A percentile compares a stretch with the other conserved stretches of the same genome.
phyloP scores from a whole-genome alignment of 176 grass and related monocot species.

The maize (Zea mays) region Zm-B73-REFERENCE-NAM-5.0 NC_050096.1:297981501-297982000 shows the following conservation, averaged over 20 bases:
- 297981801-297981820: too few species aligned
- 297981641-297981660: constrained; percentile 81
- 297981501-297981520: constrained; percentile 83
- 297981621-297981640: constrained; percentile 95
- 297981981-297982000: neutral
- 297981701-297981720: constrained; percentile 4
- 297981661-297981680: neutral
- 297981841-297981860: neutral
- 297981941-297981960: neutral
- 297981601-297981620: constrained; percentile 84
- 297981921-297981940: neutral
- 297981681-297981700: constrained; percentile 21
- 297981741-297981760: constrained; percentile 18
- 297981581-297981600: constrained; percentile 77
- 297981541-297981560: constrained; percentile 90
- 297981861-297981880: constrained; percentile 18
- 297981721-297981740: neutral
- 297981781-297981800: neutral
- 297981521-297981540: constrained; percentile 78
- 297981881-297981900: neutral
- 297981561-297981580: constrained; percentile 87
- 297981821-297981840: neutral
- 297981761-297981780: constrained; percentile 3
- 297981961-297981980: neutral
- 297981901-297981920: neutral